Percentiles rank a stretch among this genome's conserved stretches.
phyloP scores from a whole-genome alignment of 805 yeast genomes.

The Maudiozyma saulgeensis region DNA sequence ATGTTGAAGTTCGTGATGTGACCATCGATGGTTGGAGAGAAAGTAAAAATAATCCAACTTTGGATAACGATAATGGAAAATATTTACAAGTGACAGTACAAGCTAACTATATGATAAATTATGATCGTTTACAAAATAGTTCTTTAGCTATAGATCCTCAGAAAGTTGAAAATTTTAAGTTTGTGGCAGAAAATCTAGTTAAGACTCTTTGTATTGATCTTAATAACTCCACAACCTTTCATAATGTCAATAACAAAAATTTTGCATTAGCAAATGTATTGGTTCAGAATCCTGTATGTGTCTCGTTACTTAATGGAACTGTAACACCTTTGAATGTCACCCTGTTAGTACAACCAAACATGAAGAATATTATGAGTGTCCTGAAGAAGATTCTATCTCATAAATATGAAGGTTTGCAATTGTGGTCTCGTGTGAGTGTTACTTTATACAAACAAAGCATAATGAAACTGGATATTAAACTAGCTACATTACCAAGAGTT shows the following conservation, averaged over 20 bases:
- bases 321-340: conserved; percentile 16
- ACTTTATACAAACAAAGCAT: conserved; percentile 11
- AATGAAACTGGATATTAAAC: conserved; percentile 7
- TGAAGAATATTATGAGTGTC: conserved; percentile 17
- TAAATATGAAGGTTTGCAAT: conserved; percentile 17
- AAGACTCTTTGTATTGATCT: conserved; percentile 17
- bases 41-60: conserved; percentile 7
- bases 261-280: conserved; percentile 11
- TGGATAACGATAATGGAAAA: conserved; percentile 18
- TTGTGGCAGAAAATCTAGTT: conserved; percentile 13
- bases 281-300: conserved; percentile 16
- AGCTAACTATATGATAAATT: conserved; percentile 12
- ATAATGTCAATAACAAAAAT: conserved; percentile 8
- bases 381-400: conserved; percentile 23
- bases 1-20: conserved; percentile 13
- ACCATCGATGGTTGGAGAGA: conserved; percentile 25
- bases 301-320: conserved; percentile 15
- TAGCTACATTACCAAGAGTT: conserved; percentile 10
- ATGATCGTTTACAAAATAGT: conserved; percentile 10
- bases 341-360: conserved; percentile 19
- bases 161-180: conserved; percentile 3
- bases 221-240: conserved; percentile 21
- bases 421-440: conserved; percentile 19
- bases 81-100: conserved; percentile 12
- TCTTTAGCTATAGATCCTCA: neutral